Base-by-base conservation (phyloP, 2,329 filamentous ascomycete species). In the Volutella citrinella region DNA sequence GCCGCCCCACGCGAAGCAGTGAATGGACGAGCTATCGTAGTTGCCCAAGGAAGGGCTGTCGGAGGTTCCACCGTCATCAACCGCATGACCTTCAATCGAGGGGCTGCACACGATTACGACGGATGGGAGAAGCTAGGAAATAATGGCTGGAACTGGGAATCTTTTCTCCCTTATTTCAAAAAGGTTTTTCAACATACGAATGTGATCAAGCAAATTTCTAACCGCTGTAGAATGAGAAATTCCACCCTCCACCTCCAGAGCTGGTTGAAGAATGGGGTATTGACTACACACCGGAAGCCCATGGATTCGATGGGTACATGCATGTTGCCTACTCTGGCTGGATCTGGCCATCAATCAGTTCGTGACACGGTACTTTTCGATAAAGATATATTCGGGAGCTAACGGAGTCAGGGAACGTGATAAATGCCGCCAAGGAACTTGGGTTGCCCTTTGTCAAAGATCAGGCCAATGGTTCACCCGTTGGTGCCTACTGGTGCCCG, bases 121-220 rank as follows among this genome's bases (percentile, higher is more conserved):
- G 54, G 57, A 2, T 74, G 70, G 69, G 58, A 58, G 21, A 50
- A 51, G 4, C 46, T 75, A 3, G 71, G 69, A 0, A 69, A 70
- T 23, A 48, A 60, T 1, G 68, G 63, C 4, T 70, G 64, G 55
- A 52, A 64, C 6, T 57, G 50, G 55, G 41, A 51, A 10, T 46
- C 43, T 14, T 19, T 73, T n/a, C 52, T 65, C 5, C 66, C 63
- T 0, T 72, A 69, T 33, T 63, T 72, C 38, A 63, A 59, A 21
- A 70, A 68, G 51, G 63, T 60, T 26, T 19, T n/a, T 11, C 11
- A 12, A 10, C 8, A 22, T 30, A 5, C 23, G 6, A 7, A 22
- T 11, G 18, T 3, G 10, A 12, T 15, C 15, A 19, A 4, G 7
- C 3, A 7, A 17, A 18, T 10, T 12, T 20, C 40, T 10, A 35